Conservation (phyloP, 2,329 filamentous ascomycete species). For the Fusarium lateritium region DNA sequence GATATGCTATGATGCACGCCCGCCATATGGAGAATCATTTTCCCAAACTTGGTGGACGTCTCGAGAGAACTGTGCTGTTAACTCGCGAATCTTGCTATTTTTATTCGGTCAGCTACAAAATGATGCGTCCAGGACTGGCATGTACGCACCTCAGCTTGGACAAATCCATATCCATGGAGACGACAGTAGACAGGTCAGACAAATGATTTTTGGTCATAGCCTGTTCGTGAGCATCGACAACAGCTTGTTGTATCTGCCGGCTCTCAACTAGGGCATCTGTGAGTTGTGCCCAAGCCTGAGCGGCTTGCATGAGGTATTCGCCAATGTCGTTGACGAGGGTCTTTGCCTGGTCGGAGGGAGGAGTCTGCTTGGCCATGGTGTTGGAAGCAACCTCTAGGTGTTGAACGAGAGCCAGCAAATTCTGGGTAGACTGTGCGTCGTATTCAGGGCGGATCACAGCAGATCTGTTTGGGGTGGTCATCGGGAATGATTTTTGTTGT, state of each 20-base stretch:
- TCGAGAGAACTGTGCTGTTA: conserved; percentile 33
- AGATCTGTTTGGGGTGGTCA: conserved; percentile 25
- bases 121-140: no score
- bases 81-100: no score
- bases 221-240: conserved; percentile 49
- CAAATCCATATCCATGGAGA: conserved; percentile 51
- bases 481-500: not conserved
- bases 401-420: conserved; percentile 30
- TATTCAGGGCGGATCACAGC: conserved; percentile 18
- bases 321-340: conserved; percentile 54
- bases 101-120: not conserved
- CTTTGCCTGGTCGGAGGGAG: conserved; percentile 25
- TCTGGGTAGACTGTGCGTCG: conserved; percentile 32
- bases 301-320: conserved; percentile 54
- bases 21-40: conserved; percentile 1
- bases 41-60: conserved; percentile 41
- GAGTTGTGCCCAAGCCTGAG: conserved; percentile 52
- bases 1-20: conserved; percentile 9
- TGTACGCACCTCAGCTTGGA: conserved; percentile 36
- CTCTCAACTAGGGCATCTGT: conserved; percentile 53
- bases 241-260: conserved; percentile 51
- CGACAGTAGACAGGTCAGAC: conserved; percentile 50
- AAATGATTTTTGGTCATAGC: conserved; percentile 46
- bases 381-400: conserved; percentile 23
- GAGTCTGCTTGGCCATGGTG: conserved; percentile 31